These are phyloP conservation scores for Leccinum truebloodii DNA, from an alignment of 768 basidiomycete species.

Conservation along the genomic window DNA sequence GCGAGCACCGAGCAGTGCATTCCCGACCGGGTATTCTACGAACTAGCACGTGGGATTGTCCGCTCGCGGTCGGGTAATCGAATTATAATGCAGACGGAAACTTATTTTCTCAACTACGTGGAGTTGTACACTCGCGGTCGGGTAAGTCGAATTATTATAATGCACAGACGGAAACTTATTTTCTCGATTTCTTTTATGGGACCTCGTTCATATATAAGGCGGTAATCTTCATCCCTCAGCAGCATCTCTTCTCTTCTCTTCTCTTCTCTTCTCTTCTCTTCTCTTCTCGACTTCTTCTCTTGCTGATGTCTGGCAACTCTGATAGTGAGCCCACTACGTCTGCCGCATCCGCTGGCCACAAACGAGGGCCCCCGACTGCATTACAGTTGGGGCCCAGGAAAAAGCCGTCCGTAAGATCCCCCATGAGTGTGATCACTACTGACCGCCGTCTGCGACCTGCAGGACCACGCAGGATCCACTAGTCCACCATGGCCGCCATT, in stretches of 20 bases:
- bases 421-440: not conserved
- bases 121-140: no score
- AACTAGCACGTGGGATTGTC: not conserved
- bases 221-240: not conserved
- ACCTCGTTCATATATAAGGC: not conserved
- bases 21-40: not conserved
- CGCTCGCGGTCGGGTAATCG: not conserved
- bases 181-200: not conserved
- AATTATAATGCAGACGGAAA: no score
- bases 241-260: not conserved
- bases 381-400: not conserved
- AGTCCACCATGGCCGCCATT: not conserved
- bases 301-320: not conserved
- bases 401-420: not conserved
- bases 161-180: not conserved
- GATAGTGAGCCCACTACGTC: not conserved
- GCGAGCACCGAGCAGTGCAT: not conserved
- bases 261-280: not conserved
- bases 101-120: no score
- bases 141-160: not conserved
- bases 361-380: not conserved
- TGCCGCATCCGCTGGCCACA: not conserved
- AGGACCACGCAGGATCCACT: not conserved
- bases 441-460: not conserved
- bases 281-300: not conserved